Conservation (phyloP, 352 stramenopile species). For the Discostella stelligera region DNA sequence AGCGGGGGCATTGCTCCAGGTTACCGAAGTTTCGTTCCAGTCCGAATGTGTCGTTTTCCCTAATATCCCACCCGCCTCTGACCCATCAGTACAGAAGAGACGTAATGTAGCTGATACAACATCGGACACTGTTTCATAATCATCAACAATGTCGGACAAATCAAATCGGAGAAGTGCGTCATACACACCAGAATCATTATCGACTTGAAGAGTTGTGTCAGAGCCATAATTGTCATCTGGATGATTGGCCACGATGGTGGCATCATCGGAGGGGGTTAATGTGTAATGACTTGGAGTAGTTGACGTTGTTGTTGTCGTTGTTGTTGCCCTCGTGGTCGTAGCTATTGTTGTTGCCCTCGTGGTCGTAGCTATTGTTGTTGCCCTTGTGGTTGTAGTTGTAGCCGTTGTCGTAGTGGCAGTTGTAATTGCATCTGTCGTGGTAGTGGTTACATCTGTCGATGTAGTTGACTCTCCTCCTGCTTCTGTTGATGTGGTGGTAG, state of each 20-base stretch:
- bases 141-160: conserved; percentile 15
- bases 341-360: background rate
- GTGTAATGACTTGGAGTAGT: background rate
- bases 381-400: background rate
- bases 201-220: conserved; percentile 18
- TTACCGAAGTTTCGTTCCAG: conserved; percentile 32
- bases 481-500: conserved; percentile 7
- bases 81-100: conserved; percentile 36
- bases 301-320: background rate
- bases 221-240: conserved; percentile 23
- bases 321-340: background rate
- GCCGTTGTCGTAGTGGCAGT: background rate
- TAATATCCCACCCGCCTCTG: conserved; percentile 30
- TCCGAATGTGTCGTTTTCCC: conserved; percentile 18
- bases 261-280: conserved; percentile 27
- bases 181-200: conserved; percentile 28
- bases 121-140: conserved; percentile 10
- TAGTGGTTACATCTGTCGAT: background rate
- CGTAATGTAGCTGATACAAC: conserved; percentile 26
- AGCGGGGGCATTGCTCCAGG: conserved; percentile 28
- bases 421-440: background rate
- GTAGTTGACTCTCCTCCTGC: background rate
- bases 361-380: background rate
- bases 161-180: conserved; percentile 28
- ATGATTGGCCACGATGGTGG: conserved; percentile 32